These are phyloP conservation scores for Fusarium sp. DNA, from an alignment of 2,329 filamentous ascomycete genomes.

Conservation along the genomic window DNA sequence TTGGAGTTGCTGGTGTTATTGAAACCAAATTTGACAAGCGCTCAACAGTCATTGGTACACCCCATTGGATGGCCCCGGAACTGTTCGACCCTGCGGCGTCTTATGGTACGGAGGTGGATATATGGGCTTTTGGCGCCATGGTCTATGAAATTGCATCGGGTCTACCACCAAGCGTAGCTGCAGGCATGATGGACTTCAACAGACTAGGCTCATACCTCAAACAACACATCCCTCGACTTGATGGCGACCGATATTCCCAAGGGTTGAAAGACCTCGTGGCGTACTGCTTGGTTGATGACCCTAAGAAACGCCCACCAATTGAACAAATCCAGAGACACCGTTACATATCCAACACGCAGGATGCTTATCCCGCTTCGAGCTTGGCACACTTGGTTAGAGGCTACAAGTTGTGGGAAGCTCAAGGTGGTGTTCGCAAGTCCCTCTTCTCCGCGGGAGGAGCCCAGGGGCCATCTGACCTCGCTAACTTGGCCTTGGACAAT, in stretches of 20 bases:
- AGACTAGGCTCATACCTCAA: conserved; percentile 66
- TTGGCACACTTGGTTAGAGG: conserved; percentile 73
- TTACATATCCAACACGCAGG: conserved; percentile 70
- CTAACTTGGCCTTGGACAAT: conserved; percentile 55
- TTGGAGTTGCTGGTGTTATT: conserved; percentile 81
- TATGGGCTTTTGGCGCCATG: conserved; percentile 86
- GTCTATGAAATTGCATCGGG: conserved; percentile 84
- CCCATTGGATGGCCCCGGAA: conserved; percentile 88
- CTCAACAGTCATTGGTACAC: conserved; percentile 82
- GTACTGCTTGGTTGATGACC: conserved; percentile 75
- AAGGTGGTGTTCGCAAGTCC: conserved; percentile 74
- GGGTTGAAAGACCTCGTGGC: conserved; percentile 74
- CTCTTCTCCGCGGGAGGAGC: conserved; percentile 68
- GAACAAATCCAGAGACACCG: conserved; percentile 73
- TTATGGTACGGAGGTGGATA: conserved; percentile 78
- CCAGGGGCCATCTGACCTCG: conserved; percentile 58
- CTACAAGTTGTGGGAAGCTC: conserved; percentile 78
- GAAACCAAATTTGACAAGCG: conserved; percentile 80
- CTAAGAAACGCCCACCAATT: conserved; percentile 72
- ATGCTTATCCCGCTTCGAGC: conserved; percentile 68
- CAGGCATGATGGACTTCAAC: conserved; percentile 56
- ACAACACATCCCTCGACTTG: conserved; percentile 70
- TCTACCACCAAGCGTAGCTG: conserved; percentile 72
- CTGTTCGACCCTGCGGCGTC: conserved; percentile 70
- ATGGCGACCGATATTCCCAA: conserved; percentile 75